Percentiles rank a stretch among this genome's conserved stretches.
Conservation (phyloP, 371 early-diverging fungal genomes). For the Lichtheimia ramosa region DNA sequence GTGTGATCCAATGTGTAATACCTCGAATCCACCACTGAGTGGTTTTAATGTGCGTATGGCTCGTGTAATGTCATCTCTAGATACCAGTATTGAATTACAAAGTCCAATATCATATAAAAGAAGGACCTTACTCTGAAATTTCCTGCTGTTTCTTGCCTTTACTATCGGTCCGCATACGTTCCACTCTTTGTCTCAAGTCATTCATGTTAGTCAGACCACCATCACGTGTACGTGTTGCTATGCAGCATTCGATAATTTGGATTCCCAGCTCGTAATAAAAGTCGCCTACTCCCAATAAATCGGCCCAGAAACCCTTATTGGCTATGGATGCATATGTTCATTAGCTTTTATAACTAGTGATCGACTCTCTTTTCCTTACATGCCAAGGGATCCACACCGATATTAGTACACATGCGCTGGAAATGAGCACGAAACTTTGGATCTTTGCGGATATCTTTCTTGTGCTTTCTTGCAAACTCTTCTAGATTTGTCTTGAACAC, state of each 20-base stretch:
- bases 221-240: constrained; percentile 78
- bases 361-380: constrained; percentile 49
- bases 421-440: constrained; percentile 89
- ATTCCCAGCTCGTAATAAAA: constrained; percentile 96
- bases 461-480: constrained; percentile 83
- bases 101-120: neutral
- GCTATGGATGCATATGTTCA: constrained; percentile 42
- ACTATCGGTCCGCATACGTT: constrained; percentile 58
- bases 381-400: constrained; percentile 95
- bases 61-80: constrained; percentile 81
- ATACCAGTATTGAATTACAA: neutral
- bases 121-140: constrained; percentile 34
- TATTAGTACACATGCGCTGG: constrained; percentile 89
- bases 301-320: constrained; percentile 94
- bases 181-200: constrained; percentile 73
- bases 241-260: constrained; percentile 88
- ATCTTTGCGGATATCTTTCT: constrained; percentile 86
- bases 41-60: constrained; percentile 85
- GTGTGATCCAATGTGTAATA: constrained; percentile 74
- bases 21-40: constrained; percentile 83
- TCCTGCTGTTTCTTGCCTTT: constrained; percentile 34
- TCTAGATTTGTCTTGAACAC: constrained; percentile 81
- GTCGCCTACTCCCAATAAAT: constrained; percentile 93
- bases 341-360: neutral
- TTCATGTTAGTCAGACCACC: constrained; percentile 89